Evolutionary conservation across 2,329 filamentous ascomycete species (phyloP).

Genomic region (Pseudogymnoascus sp.): DNA sequence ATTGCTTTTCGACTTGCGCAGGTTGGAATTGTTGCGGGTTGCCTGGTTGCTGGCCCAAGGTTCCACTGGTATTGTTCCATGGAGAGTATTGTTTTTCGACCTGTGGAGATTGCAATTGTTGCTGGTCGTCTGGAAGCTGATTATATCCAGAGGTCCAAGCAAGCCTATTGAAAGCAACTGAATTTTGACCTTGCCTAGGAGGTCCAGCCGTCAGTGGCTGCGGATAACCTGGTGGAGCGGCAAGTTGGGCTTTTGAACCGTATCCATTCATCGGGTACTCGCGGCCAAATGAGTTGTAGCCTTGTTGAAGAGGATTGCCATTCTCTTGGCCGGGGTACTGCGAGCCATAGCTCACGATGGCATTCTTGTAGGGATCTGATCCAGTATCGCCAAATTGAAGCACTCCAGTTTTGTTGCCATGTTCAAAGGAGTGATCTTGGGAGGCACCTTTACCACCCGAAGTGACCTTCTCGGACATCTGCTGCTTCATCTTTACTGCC

Average conservation of each 20-base stretch:
- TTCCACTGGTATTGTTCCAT: slow-evolving; percentile 7
- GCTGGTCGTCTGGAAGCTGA: background rate
- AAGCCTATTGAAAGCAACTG: slow-evolving; percentile 9
- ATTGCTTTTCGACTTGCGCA: background rate
- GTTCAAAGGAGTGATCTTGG: background rate
- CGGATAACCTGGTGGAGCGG: slow-evolving; percentile 19
- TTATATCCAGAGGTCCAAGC: background rate
- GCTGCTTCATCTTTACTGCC: slow-evolving; percentile 4
- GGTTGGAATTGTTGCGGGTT: background rate
- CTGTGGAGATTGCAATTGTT: background rate
- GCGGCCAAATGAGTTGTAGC: background rate
- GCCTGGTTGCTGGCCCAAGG: background rate
- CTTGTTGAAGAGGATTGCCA: background rate
- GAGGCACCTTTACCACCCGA: background rate
- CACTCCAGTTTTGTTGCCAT: background rate
- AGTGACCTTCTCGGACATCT: background rate
- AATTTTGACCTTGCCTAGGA: slow-evolving; percentile 24
- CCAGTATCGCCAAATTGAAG: background rate
- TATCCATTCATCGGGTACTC: background rate
- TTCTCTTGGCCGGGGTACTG: background rate
- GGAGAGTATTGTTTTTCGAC: background rate
- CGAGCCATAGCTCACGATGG: background rate
- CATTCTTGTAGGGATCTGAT: background rate
- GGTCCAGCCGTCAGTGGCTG: slow-evolving; percentile 29
- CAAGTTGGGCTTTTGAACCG: background rate